A percentile compares a stretch with the other conserved stretches of the same genome.
phyloP scores from a whole-genome alignment of 306 rosid genomes.

The Dryas drummondii region DNA sequence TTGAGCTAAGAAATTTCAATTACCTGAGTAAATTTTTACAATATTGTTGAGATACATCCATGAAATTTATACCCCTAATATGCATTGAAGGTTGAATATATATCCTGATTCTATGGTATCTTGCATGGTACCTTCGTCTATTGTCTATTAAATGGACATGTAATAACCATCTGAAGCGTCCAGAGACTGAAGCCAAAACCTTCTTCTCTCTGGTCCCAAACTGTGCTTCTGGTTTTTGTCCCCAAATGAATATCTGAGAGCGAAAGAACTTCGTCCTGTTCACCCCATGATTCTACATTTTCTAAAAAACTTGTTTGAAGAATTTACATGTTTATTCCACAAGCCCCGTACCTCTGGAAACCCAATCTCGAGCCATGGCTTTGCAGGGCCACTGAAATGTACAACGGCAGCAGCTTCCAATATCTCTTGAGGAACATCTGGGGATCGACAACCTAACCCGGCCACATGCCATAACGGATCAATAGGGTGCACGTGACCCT shows the following conservation, averaged over 20 bases:
- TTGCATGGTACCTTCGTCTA: conserved; percentile 43
- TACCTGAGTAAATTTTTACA: conserved; percentile 36
- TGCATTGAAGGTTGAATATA: conserved; percentile 39
- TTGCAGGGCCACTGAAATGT: conserved; percentile 95
- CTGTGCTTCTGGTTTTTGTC: conserved; percentile 33
- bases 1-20: conserved; percentile 18
- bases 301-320: conserved; percentile 65
- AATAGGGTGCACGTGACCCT: conserved; percentile 73
- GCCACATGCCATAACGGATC: conserved; percentile 65
- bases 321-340: conserved; percentile 74
- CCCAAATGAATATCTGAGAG: conserved; percentile 46
- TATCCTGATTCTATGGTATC: conserved; percentile 38
- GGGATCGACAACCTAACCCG: conserved; percentile 53
- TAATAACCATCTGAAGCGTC: conserved; percentile 25
- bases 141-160: conserved; percentile 58
- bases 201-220: conserved; percentile 83
- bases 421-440: conserved; percentile 33
- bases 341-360: conserved; percentile 67
- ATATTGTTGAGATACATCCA: conserved; percentile 25
- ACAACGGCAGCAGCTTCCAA: conserved; percentile 61
- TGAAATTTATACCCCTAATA: conserved; percentile 20
- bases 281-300: conserved; percentile 69
- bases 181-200: conserved; percentile 88
- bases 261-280: conserved; percentile 49
- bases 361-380: conserved; percentile 95